phyloP scores from a whole-genome alignment of 75 land plant species.

The Pinus tabuliformis region DNA sequence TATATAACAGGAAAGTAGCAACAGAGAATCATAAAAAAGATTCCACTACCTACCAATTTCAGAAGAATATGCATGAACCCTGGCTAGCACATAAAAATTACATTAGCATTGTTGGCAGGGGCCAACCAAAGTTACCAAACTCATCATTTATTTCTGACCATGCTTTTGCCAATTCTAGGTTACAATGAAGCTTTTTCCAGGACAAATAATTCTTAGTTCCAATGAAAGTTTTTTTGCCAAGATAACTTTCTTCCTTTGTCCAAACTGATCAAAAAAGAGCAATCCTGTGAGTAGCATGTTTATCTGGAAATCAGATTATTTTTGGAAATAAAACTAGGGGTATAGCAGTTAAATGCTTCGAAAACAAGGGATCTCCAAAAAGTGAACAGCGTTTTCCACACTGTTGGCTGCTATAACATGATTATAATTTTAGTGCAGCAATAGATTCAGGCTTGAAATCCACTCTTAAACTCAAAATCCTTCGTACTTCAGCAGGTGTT shows the following conservation, averaged over 20 bases:
- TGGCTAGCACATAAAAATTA: neutral
- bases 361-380: neutral
- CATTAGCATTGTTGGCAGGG: neutral
- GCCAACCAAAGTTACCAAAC: neutral
- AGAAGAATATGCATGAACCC: neutral
- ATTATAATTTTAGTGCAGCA: conserved; percentile 73
- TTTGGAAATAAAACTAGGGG: neutral
- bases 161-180: neutral
- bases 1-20: neutral
- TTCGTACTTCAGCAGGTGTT: conserved; percentile 89
- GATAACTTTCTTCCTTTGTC: neutral
- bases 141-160: neutral
- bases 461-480: conserved; percentile 72
- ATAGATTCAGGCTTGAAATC: conserved; percentile 96
- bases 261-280: neutral
- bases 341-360: neutral
- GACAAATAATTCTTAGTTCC: neutral
- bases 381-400: neutral
- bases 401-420: neutral
- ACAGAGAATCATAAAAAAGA: neutral
- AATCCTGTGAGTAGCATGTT: neutral
- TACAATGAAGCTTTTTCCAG: neutral
- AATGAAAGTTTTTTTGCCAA: neutral
- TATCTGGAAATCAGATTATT: neutral
- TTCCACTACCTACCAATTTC: neutral